Evolutionary conservation across 73 alveolate genomes (phyloP).

Genomic region (Uronychia binucleata): DNA sequence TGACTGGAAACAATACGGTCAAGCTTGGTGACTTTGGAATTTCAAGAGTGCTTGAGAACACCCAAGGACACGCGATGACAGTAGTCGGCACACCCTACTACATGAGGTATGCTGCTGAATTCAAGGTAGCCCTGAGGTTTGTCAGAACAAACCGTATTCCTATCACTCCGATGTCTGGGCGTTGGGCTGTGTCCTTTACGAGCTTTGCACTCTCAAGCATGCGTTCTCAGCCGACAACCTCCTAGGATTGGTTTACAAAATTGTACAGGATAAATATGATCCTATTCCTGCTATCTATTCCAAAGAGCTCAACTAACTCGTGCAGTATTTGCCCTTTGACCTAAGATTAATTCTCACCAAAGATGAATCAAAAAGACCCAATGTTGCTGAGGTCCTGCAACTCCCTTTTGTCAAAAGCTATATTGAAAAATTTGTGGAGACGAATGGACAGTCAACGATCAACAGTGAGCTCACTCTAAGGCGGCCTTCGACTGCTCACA

Average conservation of each 20-base stretch:
- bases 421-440: slow-evolving; percentile 62
- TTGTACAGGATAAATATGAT: slow-evolving; percentile 83
- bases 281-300: slow-evolving; percentile 90
- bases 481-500: slow-evolving; percentile 20
- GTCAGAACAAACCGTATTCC: slow-evolving; percentile 94
- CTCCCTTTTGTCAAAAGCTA: slow-evolving; percentile 68
- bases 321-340: too few relatives aligned
- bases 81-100: slow-evolving; percentile 98
- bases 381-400: slow-evolving; percentile 72
- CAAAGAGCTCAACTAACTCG: slow-evolving; percentile 68
- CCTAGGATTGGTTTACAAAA: slow-evolving; percentile 84
- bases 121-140: slow-evolving; percentile 82
- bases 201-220: slow-evolving; percentile 92
- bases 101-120: slow-evolving; percentile 40
- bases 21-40: slow-evolving; percentile 98
- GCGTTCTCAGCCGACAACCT: slow-evolving; percentile 96
- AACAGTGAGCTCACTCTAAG: slow-evolving; percentile 39
- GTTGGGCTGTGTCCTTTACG: slow-evolving; percentile 97
- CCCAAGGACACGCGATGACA: slow-evolving; percentile 91
- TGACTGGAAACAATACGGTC: slow-evolving; percentile 93
- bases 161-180: slow-evolving; percentile 98
- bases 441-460: neutral
- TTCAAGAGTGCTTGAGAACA: slow-evolving; percentile 89
- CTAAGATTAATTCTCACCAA: slow-evolving; percentile 62
- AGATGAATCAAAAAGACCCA: slow-evolving; percentile 78